Conservation (phyloP, 768 basidiomycete species). For the Mycena rebaudengoi region DNA sequence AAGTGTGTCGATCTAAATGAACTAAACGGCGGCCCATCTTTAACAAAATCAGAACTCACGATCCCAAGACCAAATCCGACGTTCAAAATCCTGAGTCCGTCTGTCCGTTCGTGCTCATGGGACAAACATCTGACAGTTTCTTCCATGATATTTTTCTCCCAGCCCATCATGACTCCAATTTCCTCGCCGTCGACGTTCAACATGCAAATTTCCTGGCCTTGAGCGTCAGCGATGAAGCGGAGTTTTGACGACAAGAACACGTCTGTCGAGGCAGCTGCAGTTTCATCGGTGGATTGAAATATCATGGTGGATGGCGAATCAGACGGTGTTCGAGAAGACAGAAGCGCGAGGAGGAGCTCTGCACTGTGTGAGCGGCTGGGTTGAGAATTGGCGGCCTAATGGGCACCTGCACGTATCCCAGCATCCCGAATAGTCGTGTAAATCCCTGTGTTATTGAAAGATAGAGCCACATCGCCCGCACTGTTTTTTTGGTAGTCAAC, state of each 20-base stretch:
- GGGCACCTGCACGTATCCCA: constrained; percentile 88
- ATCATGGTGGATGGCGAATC: constrained; percentile 44
- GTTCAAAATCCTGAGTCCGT: constrained; percentile 78
- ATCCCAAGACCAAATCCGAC: constrained; percentile 96
- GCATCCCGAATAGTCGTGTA: constrained; percentile 90
- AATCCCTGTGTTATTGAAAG: constrained; percentile 77
- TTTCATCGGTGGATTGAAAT: constrained; percentile 59
- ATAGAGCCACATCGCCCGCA: constrained; percentile 90
- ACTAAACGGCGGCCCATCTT: constrained; percentile 14
- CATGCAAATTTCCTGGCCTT: constrained; percentile 86
- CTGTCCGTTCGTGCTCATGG: constrained; percentile 53
- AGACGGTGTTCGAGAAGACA: constrained; percentile 57
- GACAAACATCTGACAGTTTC: constrained; percentile 78
- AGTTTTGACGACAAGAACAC: constrained; percentile 78
- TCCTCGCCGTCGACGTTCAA: constrained; percentile 72
- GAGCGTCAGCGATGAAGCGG: constrained; percentile 70
- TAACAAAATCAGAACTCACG: constrained; percentile 50
- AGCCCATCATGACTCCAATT: constrained; percentile 99
- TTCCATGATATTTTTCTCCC: constrained; percentile 91
- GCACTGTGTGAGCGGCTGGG: constrained; percentile 16
- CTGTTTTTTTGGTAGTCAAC: constrained; percentile 85
- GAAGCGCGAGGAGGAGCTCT: constrained; percentile 78
- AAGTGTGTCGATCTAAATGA: constrained; percentile 78
- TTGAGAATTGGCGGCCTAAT: constrained; percentile 18
- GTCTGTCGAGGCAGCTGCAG: constrained; percentile 68